Percentiles rank a stretch among this genome's conserved stretches.
These are phyloP conservation scores for Solanum corneliomulleri DNA, from an alignment of 257 asterid genomes.

Conservation along the genomic window DNA sequence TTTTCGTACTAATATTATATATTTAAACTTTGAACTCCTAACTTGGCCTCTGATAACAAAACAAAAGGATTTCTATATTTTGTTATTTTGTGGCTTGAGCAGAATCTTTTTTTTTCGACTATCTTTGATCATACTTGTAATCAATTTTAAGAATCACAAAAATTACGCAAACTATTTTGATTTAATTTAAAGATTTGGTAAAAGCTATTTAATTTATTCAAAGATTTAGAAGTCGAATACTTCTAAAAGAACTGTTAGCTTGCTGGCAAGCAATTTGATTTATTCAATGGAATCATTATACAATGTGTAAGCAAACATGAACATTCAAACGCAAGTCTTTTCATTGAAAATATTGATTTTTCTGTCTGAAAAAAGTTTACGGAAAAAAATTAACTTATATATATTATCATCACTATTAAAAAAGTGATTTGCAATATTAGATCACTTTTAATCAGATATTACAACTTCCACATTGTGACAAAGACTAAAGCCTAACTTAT, in stretches of 20 bases:
- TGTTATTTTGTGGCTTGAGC: not conserved
- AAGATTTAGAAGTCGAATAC: not conserved
- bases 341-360: not conserved
- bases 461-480: not conserved
- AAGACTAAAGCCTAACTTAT: not conserved
- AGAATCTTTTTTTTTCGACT: no score
- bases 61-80: no score
- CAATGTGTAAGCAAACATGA: not conserved
- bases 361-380: not conserved
- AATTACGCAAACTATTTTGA: not conserved
- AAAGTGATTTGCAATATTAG: no score
- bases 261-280: not conserved
- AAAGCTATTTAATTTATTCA: not conserved
- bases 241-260: not conserved
- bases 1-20: no score
- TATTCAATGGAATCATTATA: not conserved
- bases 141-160: not conserved
- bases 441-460: no score
- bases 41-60: no score
- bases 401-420: not conserved
- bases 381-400: not conserved
- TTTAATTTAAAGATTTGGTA: not conserved
- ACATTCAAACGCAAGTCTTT: not conserved
- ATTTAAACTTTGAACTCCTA: no score
- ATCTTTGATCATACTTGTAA: no score